Percentiles rank a stretch among this genome's conserved stretches.
phyloP scores from a whole-genome alignment of 2,329 filamentous ascomycete genomes.

The Phaeosphaeria sp. region DNA sequence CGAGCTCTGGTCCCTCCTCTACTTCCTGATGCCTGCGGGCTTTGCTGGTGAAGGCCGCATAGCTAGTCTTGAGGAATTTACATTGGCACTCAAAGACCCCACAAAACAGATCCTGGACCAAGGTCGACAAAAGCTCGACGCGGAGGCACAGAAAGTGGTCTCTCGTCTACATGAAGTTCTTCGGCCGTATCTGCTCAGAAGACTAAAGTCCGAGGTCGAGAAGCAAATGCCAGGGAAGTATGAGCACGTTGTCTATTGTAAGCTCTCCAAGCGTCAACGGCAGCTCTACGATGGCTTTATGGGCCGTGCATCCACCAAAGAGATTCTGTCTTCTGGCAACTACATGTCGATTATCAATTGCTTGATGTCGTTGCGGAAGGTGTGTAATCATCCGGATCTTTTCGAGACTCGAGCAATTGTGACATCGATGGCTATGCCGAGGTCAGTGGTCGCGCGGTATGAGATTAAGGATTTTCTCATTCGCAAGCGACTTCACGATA shows the following conservation, averaged over 20 bases:
- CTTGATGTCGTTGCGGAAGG: slow-evolving; percentile 94
- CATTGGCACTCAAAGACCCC: slow-evolving; percentile 93
- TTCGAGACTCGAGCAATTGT: slow-evolving; percentile 97
- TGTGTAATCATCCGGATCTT: slow-evolving; percentile 97
- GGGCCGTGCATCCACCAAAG: slow-evolving; percentile 85
- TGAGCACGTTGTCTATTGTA: slow-evolving; percentile 95
- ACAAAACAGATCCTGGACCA: slow-evolving; percentile 97
- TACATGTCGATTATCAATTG: slow-evolving; percentile 99
- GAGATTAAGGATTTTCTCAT: slow-evolving; percentile 75
- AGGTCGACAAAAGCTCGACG: slow-evolving; percentile 90
- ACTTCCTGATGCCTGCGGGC: slow-evolving; percentile 93
- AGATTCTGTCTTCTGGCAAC: slow-evolving; percentile 89
- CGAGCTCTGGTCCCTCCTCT: slow-evolving; percentile 94
- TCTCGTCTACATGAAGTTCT: slow-evolving; percentile 93
- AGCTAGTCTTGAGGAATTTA: slow-evolving; percentile 93
- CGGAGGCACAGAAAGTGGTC: slow-evolving; percentile 90
- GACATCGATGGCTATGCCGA: slow-evolving; percentile 92
- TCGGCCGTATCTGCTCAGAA: slow-evolving; percentile 86
- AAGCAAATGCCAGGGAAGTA: slow-evolving; percentile 99
- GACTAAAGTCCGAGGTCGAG: slow-evolving; percentile 95
- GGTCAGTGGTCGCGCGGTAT: slow-evolving; percentile 77
- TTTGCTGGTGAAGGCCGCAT: slow-evolving; percentile 86
- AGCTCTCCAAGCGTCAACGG: slow-evolving; percentile 91
- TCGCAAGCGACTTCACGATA: slow-evolving; percentile 68
- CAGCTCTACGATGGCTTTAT: slow-evolving; percentile 97